Conservation (phyloP, 75 land plant genomes). For the Picea sitchensis region DNA sequence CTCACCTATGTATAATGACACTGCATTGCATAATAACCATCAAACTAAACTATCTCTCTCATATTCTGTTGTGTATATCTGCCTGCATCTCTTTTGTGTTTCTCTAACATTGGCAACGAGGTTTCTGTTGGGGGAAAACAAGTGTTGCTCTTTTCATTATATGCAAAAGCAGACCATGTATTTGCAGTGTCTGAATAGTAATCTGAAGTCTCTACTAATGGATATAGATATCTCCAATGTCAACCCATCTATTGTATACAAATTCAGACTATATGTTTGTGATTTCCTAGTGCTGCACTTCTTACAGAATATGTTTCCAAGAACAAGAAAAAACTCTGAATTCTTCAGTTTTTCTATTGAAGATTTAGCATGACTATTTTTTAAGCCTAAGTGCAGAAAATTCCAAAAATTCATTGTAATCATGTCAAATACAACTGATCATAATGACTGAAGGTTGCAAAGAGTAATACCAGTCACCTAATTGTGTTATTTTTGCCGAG, state of each 20-base stretch:
- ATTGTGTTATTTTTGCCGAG: slow-evolving; percentile 79
- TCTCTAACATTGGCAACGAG: no score
- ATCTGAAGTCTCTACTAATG: no score
- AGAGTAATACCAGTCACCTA: slow-evolving; percentile 76
- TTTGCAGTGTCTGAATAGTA: no score
- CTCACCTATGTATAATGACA: no score
- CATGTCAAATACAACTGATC: neutral
- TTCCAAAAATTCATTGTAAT: neutral
- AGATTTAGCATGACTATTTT: neutral
- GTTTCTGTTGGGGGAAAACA: no score
- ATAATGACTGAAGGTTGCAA: neutral
- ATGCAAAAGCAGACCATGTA: no score
- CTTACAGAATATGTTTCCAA: neutral
- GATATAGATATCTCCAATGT: neutral
- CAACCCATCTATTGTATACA: neutral
- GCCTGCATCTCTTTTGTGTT: no score
- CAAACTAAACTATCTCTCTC: no score
- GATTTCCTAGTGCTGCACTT: neutral
- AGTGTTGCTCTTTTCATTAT: no score
- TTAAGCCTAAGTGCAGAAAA: neutral
- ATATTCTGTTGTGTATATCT: no score
- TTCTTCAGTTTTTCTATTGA: neutral
- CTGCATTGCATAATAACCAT: no score
- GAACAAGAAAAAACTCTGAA: neutral
- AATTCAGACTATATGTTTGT: neutral